phyloP scores from a whole-genome alignment of 495 filamentous ascomycete species.

The Hypoxylon crocopeplum region DNA sequence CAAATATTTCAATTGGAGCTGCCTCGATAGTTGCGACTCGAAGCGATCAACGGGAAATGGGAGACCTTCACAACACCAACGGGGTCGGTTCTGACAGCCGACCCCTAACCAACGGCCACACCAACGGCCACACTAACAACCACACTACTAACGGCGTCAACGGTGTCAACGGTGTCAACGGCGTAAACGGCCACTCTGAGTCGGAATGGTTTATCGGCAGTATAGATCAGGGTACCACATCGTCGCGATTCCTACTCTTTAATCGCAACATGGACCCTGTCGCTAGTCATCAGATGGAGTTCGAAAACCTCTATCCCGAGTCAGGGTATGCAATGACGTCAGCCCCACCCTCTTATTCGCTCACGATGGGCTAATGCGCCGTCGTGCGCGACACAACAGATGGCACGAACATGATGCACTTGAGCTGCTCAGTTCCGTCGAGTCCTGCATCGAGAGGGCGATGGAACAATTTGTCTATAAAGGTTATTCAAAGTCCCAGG shows the following conservation, averaged over 20 bases:
- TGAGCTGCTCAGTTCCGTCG: slow-evolving; percentile 79
- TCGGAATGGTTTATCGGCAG: slow-evolving; percentile 57
- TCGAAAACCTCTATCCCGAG: slow-evolving; percentile 85
- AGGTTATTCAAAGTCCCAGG: slow-evolving; percentile 73
- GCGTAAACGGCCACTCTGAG: neutral
- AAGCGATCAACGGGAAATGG: slow-evolving; percentile 17
- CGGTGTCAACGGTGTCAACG: neutral
- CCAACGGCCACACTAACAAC: slow-evolving; percentile 21
- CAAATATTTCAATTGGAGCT: neutral
- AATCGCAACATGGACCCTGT: slow-evolving; percentile 79
- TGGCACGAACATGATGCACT: slow-evolving; percentile 95
- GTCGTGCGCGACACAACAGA: slow-evolving; percentile 51
- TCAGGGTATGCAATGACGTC: slow-evolving; percentile 72
- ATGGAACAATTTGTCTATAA: slow-evolving; percentile 72
- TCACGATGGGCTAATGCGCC: slow-evolving; percentile 21
- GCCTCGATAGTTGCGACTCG: slow-evolving; percentile 11
- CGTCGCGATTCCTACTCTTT: slow-evolving; percentile 92
- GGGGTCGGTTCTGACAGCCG: slow-evolving; percentile 8
- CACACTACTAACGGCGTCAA: slow-evolving; percentile 1
- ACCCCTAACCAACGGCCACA: slow-evolving; percentile 12
- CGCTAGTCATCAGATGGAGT: slow-evolving; percentile 90
- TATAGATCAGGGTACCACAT: slow-evolving; percentile 94
- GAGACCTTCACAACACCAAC: slow-evolving; percentile 23
- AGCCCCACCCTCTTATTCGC: slow-evolving; percentile 9
- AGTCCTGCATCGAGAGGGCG: slow-evolving; percentile 84